phyloP scores from a whole-genome alignment of 2,329 filamentous ascomycete genomes.

The Stagonosporopsis tanaceti region DNA sequence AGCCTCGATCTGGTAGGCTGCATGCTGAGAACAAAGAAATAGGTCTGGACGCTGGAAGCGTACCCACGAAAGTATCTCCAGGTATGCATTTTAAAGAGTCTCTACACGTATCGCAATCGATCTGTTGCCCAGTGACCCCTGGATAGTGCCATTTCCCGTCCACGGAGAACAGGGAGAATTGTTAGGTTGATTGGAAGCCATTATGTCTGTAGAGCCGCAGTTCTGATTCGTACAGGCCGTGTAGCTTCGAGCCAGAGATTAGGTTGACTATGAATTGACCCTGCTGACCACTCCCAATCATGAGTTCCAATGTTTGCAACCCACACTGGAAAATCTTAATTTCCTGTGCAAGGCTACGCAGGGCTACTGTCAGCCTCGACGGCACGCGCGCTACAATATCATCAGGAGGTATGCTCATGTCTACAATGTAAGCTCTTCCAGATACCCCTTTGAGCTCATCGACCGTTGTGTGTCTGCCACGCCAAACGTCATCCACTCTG shows the following conservation, averaged over 20 bases:
- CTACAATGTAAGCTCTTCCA: background rate
- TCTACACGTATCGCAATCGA: background rate
- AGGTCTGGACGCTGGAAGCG: no score
- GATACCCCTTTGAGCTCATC: conserved; percentile 4
- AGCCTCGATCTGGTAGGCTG: no score
- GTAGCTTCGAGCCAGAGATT: background rate
- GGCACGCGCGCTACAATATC: conserved; percentile 4
- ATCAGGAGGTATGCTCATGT: conserved; percentile 14
- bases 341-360: conserved; percentile 12
- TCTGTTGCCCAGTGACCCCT: background rate
- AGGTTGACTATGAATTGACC: conserved; percentile 1
- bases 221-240: background rate
- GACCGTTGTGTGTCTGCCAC: background rate
- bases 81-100: background rate
- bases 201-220: no score
- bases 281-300: conserved; percentile 10
- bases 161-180: no score
- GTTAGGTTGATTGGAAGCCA: no score
- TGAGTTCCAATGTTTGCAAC: conserved; percentile 8
- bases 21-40: no score
- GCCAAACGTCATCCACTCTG: background rate
- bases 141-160: no score
- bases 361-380: background rate
- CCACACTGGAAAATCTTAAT: conserved; percentile 4
- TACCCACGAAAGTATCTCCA: no score